phyloP scores from a whole-genome alignment of 2,329 filamentous ascomycete species.

The Colletotrichum abscissum region DNA sequence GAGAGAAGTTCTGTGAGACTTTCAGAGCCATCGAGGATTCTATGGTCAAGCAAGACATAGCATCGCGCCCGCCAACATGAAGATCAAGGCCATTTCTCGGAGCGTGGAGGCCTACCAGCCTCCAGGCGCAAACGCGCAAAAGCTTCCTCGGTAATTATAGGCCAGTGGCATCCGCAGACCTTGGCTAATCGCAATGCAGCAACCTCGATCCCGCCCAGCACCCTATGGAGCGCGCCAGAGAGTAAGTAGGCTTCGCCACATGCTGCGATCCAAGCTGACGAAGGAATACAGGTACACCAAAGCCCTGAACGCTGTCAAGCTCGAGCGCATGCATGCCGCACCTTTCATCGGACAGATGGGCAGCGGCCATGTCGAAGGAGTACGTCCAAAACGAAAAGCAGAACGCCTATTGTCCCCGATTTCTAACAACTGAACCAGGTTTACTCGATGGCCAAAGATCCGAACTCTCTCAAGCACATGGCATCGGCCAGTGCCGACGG shows the following conservation, averaged over 20 bases:
- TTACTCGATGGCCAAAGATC: conserved; percentile 85
- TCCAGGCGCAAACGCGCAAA: conserved; percentile 73
- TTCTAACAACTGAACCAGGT: conserved; percentile 39
- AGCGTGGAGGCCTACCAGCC: conserved; percentile 73
- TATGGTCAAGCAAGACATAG: conserved; percentile 12
- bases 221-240: conserved; percentile 89
- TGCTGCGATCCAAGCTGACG: conserved; percentile 24
- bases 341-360: conserved; percentile 88
- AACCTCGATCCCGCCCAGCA: conserved; percentile 88
- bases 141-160: conserved; percentile 57
- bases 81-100: conserved; percentile 75
- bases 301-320: conserved; percentile 81
- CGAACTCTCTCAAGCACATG: conserved; percentile 77
- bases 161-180: neutral
- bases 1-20: conserved; percentile 30
- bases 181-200: conserved; percentile 46
- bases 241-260: conserved; percentile 79
- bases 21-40: neutral
- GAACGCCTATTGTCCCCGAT: neutral
- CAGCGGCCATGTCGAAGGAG: conserved; percentile 90
- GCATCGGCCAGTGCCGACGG: conserved; percentile 92
- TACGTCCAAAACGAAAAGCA: conserved; percentile 43
- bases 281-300: conserved; percentile 50
- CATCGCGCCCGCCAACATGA: conserved; percentile 50
- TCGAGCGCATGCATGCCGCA: conserved; percentile 87